Evolutionary conservation across 2,329 filamentous ascomycete genomes (phyloP), one percentile per base, ranked within the genome.

Genomic region (Corynespora cassiicola): DNA sequence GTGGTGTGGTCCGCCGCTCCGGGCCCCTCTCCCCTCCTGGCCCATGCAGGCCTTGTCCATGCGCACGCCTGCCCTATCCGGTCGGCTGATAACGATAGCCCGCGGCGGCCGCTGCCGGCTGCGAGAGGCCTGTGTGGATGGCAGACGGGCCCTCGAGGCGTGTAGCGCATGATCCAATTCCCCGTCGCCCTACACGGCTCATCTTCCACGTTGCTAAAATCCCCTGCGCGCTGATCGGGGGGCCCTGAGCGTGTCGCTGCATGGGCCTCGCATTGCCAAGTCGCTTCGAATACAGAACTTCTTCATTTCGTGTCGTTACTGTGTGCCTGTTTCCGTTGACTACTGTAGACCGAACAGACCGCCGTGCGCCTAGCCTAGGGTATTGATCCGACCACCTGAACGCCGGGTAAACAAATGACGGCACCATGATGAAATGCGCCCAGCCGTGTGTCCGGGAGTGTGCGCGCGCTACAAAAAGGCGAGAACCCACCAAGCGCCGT

Each of bases 341-440:
- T 38, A 37, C 29, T 15, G 21, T 27, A n/a, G 15, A 31, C 7
- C 29, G 5, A 23, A 10, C 23, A 12, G 6, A 22, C 17, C 32
- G 29, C 42, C 31, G 28, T 20, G 22, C 36, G n/a, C 16, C 10
- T 15, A 32, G 28, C 32, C 37, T 31, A 33, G 43, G 47, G 47
- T 50, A 50, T 50, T n/a, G n/a, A n/a, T n/a, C n/a, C n/a, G 32
- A 24, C 32, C 20, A 20, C 18, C 28, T 22, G 23, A 36, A 36
- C 46, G 38, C 39, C 39, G 23, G 21, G 11, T 26, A 15, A 39
- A 38, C 29, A 9, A 25, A 38, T 38, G 32, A 43, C 24, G 25
- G 17, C 14, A 29, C 21, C 16, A 23, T 34, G 24, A 18, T 29
- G 33, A 25, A 36, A 29, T 31, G n/a, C 18, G n/a, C n/a, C n/a